phyloP scores from a whole-genome alignment of 345 rosid genomes.

The Sonneratia alba region DNA sequence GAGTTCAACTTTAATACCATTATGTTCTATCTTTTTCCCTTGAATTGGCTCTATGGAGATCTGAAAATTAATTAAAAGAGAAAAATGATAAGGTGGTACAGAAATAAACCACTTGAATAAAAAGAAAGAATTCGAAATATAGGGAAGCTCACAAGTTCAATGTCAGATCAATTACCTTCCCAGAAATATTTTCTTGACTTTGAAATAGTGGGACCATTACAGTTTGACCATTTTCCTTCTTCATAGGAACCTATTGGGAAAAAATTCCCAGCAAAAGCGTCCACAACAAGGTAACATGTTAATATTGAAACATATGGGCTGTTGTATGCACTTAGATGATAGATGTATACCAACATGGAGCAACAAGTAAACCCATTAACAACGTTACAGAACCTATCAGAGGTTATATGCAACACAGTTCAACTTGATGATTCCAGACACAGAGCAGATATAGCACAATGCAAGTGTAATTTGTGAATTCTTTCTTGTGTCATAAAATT shows the following conservation, averaged over 20 bases:
- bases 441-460: not conserved
- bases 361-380: no score
- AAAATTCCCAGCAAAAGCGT: not conserved
- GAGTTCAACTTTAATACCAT: slow-evolving; percentile 91
- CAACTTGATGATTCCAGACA: not conserved
- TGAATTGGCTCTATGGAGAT: slow-evolving; percentile 70
- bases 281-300: not conserved
- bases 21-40: slow-evolving; percentile 93
- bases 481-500: not conserved
- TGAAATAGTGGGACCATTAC: slow-evolving; percentile 73
- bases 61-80: slow-evolving; percentile 21
- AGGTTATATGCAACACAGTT: not conserved
- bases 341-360: no score
- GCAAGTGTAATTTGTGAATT: not conserved
- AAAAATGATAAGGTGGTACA: not conserved
- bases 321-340: not conserved
- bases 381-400: not conserved
- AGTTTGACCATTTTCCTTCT: slow-evolving; percentile 93
- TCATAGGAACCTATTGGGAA: slow-evolving; percentile 55
- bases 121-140: not conserved
- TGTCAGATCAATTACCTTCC: slow-evolving; percentile 44
- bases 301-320: not conserved
- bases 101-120: not conserved
- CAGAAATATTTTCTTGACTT: slow-evolving; percentile 89
- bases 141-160: not conserved